Conservation (phyloP, 2,329 filamentous ascomycete genomes). For the Escovopsis sp. region DNA sequence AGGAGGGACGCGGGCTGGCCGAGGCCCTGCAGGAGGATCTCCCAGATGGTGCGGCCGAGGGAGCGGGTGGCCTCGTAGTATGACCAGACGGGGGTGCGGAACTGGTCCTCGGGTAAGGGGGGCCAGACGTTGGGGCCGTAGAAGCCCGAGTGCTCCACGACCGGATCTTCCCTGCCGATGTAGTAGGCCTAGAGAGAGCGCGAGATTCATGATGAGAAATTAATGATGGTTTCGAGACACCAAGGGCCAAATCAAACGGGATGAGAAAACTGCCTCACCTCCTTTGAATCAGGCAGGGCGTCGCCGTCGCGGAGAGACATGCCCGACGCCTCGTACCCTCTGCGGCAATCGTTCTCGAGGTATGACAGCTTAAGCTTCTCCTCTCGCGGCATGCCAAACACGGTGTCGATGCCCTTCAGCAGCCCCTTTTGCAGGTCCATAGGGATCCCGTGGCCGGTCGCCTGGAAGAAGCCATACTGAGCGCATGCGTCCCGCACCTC, state of each 20-base stretch:
- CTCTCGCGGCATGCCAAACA: slow-evolving; percentile 13
- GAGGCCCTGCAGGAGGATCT: not conserved
- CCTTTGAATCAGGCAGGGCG: slow-evolving; percentile 14
- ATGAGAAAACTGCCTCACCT: slow-evolving; percentile 12
- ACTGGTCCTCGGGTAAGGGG: slow-evolving; percentile 8
- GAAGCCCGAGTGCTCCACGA: not conserved
- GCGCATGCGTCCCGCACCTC: slow-evolving; percentile 13
- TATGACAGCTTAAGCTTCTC: slow-evolving; percentile 14
- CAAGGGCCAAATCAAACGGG: too few relatives aligned
- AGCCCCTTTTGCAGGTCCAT: slow-evolving; percentile 10
- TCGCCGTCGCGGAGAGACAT: slow-evolving; percentile 13
- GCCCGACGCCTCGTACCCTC: slow-evolving; percentile 15
- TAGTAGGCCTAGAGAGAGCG: too few relatives aligned
- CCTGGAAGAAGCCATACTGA: slow-evolving; percentile 18
- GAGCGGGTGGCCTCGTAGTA: not conserved
- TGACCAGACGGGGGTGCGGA: not conserved
- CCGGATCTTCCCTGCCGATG: slow-evolving; percentile 4
- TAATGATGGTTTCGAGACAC: not conserved
- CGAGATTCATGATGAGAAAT: too few relatives aligned
- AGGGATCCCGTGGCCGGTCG: slow-evolving; percentile 16
- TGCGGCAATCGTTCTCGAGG: slow-evolving; percentile 5
- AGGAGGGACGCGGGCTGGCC: slow-evolving; percentile 3
- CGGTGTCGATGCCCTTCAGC: slow-evolving; percentile 5
- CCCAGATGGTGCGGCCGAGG: not conserved
- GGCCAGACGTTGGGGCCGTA: slow-evolving; percentile 12